Evolutionary conservation across 2,329 filamentous ascomycete genomes (phyloP), one percentile per base, ranked within the genome.

Genomic region (Penicillium sp.): DNA sequence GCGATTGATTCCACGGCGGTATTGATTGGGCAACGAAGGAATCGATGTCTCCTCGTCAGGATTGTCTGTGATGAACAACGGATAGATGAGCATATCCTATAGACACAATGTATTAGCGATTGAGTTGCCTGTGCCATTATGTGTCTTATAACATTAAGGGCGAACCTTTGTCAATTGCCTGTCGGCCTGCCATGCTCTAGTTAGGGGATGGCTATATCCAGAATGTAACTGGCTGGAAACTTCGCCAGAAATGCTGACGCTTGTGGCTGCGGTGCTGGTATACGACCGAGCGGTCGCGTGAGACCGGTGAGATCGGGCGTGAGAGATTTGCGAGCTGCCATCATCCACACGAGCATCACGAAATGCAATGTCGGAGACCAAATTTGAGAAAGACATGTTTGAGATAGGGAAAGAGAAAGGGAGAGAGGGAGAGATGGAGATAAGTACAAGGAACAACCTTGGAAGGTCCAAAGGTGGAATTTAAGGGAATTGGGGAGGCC

Each of bases 41-140:
- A 99, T 96, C 17, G 89, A 82, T 15, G 88, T 89, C 79, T 97
- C 90, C 79, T 97, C 93, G 70, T 97, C 91, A 36, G 93, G 90
- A 71, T 90, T 86, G 77, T 99, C 94, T 69, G 94, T 96, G 64
- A 99, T 86, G 80, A 99, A 99, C 65, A 99, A 84, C 13, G 94
- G 94, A 78, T 96, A 97, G 70, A 99, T 97, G 70, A 99, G 88
- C 94, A 97, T 97, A 38, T 93, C 94, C 91, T 96, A 23, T 10
- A 15, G 17, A 35, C 21, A 15, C 6, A 43, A 21, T 6, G 15
- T 10, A 35, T 61, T 42, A 59, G 49, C 48, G 21, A 48, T 21
- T 33, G 15, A 25, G 25, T 41, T 21, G 44, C 33, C 23, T 31
- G 36, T 29, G 10, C 15, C 12, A 48, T 31, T 25, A 39, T 21